Conservation (phyloP, 805 yeast species). For the Kazachstania africana region DNA sequence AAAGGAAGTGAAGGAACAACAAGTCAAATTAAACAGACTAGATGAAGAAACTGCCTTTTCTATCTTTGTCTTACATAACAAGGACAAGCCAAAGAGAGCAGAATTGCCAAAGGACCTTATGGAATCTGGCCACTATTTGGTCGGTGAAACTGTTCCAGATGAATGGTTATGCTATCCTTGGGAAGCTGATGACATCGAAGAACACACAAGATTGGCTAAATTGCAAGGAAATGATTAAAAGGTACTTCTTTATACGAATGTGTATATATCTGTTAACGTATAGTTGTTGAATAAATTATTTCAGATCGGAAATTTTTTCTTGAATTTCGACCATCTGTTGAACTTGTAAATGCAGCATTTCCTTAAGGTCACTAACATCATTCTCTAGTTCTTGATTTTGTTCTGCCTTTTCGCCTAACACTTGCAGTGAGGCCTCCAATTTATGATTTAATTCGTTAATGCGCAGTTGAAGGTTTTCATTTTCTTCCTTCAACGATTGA, state of each 20-base stretch:
- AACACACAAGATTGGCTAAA: conserved; percentile 54
- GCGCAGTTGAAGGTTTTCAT: conserved; percentile 21
- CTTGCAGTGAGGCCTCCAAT: conserved; percentile 46
- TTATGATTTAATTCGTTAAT: conserved; percentile 30
- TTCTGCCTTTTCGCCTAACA: conserved; percentile 83
- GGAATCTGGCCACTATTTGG: conserved; percentile 52
- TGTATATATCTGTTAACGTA: too few species aligned
- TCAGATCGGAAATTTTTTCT: conserved; percentile 12
- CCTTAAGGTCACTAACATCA: conserved; percentile 83
- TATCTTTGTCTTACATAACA: conserved; percentile 75
- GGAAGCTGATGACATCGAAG: conserved; percentile 76
- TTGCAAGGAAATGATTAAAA: conserved; percentile 50
- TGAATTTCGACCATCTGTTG: conserved; percentile 72
- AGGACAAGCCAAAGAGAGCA: conserved; percentile 71
- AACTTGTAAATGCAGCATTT: conserved; percentile 69
- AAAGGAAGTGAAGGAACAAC: conserved; percentile 44
- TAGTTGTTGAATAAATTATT: neutral
- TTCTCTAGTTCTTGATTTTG: conserved; percentile 73
- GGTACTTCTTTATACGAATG: conserved; percentile 25
- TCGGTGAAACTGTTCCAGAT: conserved; percentile 67
- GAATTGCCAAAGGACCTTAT: conserved; percentile 53
- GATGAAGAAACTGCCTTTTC: conserved; percentile 56
- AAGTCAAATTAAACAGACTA: conserved; percentile 44
- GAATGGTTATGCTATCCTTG: conserved; percentile 86
- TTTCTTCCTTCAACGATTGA: conserved; percentile 32